Conservation (phyloP, 495 filamentous ascomycete species). For the Melanomma pulvis-pyrius region DNA sequence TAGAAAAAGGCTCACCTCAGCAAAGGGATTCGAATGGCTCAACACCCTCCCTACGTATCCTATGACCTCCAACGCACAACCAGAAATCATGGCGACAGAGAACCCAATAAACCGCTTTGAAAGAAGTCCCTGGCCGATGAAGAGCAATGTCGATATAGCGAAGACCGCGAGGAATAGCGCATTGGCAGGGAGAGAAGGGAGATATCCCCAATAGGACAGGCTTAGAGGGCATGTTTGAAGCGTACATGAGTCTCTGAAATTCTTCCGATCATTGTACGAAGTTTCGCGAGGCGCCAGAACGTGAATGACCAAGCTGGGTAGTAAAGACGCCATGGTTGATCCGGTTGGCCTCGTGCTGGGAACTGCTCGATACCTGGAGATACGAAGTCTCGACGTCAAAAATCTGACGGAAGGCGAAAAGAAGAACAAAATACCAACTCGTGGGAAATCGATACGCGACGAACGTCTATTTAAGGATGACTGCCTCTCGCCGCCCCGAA, state of each 20-base stretch:
- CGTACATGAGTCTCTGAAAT: slow-evolving; percentile 37
- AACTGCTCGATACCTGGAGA: not conserved
- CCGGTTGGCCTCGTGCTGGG: not conserved
- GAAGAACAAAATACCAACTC: not conserved
- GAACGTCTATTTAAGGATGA: not conserved
- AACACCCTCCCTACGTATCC: slow-evolving; percentile 52
- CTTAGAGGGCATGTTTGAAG: slow-evolving; percentile 37
- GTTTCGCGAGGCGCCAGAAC: not conserved
- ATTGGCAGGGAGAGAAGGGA: slow-evolving; percentile 36
- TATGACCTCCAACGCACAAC: slow-evolving; percentile 50
- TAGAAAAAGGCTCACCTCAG: slow-evolving; percentile 32
- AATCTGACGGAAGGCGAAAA: not conserved
- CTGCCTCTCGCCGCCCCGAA: not conserved
- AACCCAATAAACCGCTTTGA: slow-evolving; percentile 47
- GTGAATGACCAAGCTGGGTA: not conserved
- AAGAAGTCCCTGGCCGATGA: slow-evolving; percentile 34
- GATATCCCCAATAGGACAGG: slow-evolving; percentile 41
- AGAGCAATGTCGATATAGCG: slow-evolving; percentile 31
- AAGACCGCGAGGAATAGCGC: slow-evolving; percentile 36
- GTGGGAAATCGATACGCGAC: not conserved
- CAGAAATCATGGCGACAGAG: slow-evolving; percentile 48
- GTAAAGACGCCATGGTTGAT: not conserved
- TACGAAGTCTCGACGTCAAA: not conserved
- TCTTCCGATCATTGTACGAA: slow-evolving; percentile 12
- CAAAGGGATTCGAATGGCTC: slow-evolving; percentile 49